A percentile compares a stretch with the other conserved stretches of the same genome.
Evolutionary conservation across 805 yeast genomes (phyloP).

Genomic region (Sugiyamaella americana): DNA sequence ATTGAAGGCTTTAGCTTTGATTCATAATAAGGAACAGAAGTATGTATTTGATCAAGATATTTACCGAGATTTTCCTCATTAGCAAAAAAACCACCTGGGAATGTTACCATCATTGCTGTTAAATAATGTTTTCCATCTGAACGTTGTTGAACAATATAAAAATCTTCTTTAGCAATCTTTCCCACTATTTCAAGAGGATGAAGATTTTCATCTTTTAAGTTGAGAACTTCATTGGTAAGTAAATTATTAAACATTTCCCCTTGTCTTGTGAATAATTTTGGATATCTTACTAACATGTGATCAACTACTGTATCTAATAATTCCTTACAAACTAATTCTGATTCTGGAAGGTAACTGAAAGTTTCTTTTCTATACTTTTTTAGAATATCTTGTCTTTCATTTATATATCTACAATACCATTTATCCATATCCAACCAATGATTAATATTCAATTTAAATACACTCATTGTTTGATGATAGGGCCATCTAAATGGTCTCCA

Average conservation of each 20-base stretch:
- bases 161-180: conserved; percentile 71
- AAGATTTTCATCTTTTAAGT: conserved; percentile 54
- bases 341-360: conserved; percentile 61
- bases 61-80: conserved; percentile 54
- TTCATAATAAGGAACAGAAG: conserved; percentile 63
- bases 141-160: conserved; percentile 54
- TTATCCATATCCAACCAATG: conserved; percentile 80
- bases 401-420: conserved; percentile 59
- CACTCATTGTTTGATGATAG: conserved; percentile 73
- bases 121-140: conserved; percentile 55
- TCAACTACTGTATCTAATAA: conserved; percentile 55
- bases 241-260: conserved; percentile 36
- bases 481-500: conserved; percentile 83
- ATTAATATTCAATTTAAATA: conserved; percentile 62
- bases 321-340: conserved; percentile 52
- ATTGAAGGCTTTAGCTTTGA: conserved; percentile 59
- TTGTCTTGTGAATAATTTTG: conserved; percentile 51
- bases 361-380: conserved; percentile 54
- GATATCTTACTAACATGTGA: conserved; percentile 59
- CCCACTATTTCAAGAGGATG: conserved; percentile 59
- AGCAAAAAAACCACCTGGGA: conserved; percentile 73
- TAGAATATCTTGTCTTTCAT: conserved; percentile 55
- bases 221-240: conserved; percentile 55
- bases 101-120: conserved; percentile 70
- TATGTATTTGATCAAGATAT: conserved; percentile 57